Evolutionary conservation across 306 rosid species (phyloP).

Genomic region (Mimosa pudica): DNA sequence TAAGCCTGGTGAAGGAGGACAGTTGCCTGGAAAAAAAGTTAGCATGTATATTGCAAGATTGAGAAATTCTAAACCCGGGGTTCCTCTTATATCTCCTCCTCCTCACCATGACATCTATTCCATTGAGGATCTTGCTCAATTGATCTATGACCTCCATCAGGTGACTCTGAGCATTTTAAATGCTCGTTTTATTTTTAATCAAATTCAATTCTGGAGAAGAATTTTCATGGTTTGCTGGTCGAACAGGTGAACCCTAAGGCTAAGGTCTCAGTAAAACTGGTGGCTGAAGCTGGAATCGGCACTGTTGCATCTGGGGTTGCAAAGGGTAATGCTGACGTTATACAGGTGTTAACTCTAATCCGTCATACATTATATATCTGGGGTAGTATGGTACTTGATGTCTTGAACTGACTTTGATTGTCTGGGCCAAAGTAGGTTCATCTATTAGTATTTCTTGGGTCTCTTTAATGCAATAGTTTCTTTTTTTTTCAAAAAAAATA

Average conservation of each 20-base stretch:
- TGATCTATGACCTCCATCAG: conserved; percentile 99
- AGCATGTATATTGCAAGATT: conserved; percentile 97
- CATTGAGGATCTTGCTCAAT: conserved; percentile 97
- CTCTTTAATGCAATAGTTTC: neutral
- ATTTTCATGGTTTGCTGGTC: conserved; percentile 36
- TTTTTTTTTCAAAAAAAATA: neutral
- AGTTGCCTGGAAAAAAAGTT: conserved; percentile 97
- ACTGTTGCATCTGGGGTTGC: conserved; percentile 99
- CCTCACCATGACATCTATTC: conserved; percentile 99
- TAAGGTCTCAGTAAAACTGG: conserved; percentile 86
- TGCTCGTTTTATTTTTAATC: conserved; percentile 29
- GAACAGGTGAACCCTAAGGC: conserved; percentile 93
- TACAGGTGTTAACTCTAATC: conserved; percentile 68
- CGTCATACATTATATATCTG: conserved; percentile 11
- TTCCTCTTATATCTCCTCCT: conserved; percentile 99
- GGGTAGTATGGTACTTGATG: neutral
- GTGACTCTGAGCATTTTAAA: conserved; percentile 48
- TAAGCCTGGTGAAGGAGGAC: conserved; percentile 99
- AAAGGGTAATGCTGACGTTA: conserved; percentile 96
- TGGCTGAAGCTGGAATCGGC: conserved; percentile 92
- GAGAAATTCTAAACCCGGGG: conserved; percentile 99
- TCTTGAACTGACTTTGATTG: neutral
- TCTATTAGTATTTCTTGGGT: neutral
- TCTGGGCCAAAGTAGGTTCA: neutral
- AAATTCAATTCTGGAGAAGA: conserved; percentile 32